Conservation (phyloP, 257 asterid species). For the Solanum sejunctum region DNA sequence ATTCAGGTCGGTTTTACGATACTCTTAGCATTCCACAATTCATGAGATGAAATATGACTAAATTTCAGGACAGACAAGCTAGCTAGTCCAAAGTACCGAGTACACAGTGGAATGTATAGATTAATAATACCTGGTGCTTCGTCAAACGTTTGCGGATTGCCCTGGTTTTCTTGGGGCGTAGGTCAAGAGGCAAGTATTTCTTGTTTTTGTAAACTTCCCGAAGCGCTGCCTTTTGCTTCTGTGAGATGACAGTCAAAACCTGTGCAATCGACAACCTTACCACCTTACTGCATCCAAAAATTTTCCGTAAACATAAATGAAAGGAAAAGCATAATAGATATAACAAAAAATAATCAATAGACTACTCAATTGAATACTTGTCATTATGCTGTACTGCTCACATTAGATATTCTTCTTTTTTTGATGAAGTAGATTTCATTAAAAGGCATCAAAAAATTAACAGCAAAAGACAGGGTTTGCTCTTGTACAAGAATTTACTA, state of each 20-base stretch:
- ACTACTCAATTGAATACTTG: not conserved
- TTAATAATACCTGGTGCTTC: conserved; percentile 21
- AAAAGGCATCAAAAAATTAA: too few species aligned
- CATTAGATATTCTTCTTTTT: not conserved
- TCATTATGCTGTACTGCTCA: not conserved
- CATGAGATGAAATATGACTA: not conserved
- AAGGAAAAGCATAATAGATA: not conserved
- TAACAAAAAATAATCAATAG: not conserved
- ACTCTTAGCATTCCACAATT: not conserved
- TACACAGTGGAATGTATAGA: not conserved
- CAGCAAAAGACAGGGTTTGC: too few species aligned
- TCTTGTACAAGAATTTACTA: too few species aligned
- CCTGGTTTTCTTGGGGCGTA: conserved; percentile 29
- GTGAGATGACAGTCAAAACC: conserved; percentile 26
- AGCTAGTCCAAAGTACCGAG: not conserved
- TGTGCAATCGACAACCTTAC: conserved; percentile 31
- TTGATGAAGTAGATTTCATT: too few species aligned
- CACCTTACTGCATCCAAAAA: conserved; percentile 14
- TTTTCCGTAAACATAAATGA: not conserved
- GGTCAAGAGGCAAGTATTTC: conserved; percentile 25
- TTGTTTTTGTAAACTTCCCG: conserved; percentile 24
- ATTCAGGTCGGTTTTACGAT: not conserved
- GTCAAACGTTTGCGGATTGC: conserved; percentile 25
- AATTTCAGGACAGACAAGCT: not conserved
- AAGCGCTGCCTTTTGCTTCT: conserved; percentile 22